phyloP scores from a whole-genome alignment of 352 stramenopile genomes.

The Peronosclerospora sorghi region DNA sequence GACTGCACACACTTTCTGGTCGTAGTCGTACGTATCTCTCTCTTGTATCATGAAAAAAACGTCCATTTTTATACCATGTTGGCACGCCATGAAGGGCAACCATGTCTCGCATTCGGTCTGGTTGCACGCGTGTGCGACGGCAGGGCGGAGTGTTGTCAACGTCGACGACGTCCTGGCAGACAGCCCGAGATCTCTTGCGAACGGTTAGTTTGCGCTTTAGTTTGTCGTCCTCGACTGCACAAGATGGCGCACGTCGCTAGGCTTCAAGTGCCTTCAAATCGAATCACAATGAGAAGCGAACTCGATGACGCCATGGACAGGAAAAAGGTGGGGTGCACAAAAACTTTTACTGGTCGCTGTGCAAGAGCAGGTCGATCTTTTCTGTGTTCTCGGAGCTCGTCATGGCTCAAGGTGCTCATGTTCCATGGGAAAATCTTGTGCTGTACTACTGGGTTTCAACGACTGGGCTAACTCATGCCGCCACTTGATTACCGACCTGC shows the following conservation, averaged over 20 bases:
- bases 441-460: slow-evolving; percentile 7
- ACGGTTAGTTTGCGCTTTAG: too few species aligned
- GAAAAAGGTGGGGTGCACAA: slow-evolving; percentile 14
- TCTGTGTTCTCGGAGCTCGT: slow-evolving; percentile 43
- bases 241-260: slow-evolving; percentile 26
- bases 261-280: slow-evolving; percentile 28
- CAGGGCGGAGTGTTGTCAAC: slow-evolving; percentile 41
- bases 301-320: slow-evolving; percentile 8
- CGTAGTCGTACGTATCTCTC: slow-evolving; percentile 36
- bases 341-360: slow-evolving; percentile 25
- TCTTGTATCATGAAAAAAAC: neutral
- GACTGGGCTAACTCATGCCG: slow-evolving; percentile 32
- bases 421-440: slow-evolving; percentile 39
- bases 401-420: slow-evolving; percentile 45
- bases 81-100: slow-evolving; percentile 28
- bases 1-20: slow-evolving; percentile 35
- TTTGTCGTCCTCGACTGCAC: slow-evolving; percentile 36
- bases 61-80: too few species aligned
- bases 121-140: slow-evolving; percentile 29
- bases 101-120: slow-evolving; percentile 47
- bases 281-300: slow-evolving; percentile 28
- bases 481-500: slow-evolving; percentile 26
- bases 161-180: slow-evolving; percentile 32
- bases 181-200: slow-evolving; percentile 12
- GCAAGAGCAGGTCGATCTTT: slow-evolving; percentile 25